These are phyloP conservation scores for Lactarius hatsudake DNA, from an alignment of 768 basidiomycete species.

Conservation along the genomic window DNA sequence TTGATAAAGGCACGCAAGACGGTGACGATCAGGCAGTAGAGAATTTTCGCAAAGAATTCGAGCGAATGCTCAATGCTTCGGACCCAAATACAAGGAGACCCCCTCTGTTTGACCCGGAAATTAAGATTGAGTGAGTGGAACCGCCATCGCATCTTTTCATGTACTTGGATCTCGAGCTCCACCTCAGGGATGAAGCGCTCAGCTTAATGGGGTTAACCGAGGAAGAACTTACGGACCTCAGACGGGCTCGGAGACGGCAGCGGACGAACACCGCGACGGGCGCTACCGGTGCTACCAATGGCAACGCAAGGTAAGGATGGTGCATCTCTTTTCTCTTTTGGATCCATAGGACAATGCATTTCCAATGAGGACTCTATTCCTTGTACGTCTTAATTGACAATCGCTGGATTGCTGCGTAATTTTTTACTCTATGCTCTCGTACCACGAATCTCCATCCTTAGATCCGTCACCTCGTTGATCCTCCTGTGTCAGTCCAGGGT, in stretches of 20 bases:
- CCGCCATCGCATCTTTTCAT: background rate
- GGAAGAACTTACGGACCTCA: background rate
- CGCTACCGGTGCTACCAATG: too few relatives aligned
- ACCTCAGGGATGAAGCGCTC: background rate
- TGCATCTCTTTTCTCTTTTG: too few relatives aligned
- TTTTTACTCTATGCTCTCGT: background rate
- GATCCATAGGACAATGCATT: too few relatives aligned
- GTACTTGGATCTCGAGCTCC: background rate
- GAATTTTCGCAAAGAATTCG: constrained; percentile 41
- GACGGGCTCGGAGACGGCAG: too few relatives aligned
- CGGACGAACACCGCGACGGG: too few relatives aligned
- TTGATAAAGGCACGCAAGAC: constrained; percentile 48
- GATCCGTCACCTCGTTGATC: too few relatives aligned
- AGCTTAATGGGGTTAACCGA: too few relatives aligned
- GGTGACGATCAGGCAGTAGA: constrained; percentile 39
- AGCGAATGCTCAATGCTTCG: constrained; percentile 39
- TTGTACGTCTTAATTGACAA: background rate
- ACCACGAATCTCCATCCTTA: too few relatives aligned
- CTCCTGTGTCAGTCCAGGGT: too few relatives aligned
- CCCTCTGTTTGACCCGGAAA: background rate
- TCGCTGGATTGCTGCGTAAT: background rate
- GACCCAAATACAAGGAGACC: background rate
- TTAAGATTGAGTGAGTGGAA: background rate
- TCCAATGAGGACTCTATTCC: too few relatives aligned
- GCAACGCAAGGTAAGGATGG: too few relatives aligned